Percentiles rank a stretch among this genome's conserved stretches.
Evolutionary conservation across 129 eudicot genomes (phyloP).

Genomic region (Chrysanthemum makinoi): DNA sequence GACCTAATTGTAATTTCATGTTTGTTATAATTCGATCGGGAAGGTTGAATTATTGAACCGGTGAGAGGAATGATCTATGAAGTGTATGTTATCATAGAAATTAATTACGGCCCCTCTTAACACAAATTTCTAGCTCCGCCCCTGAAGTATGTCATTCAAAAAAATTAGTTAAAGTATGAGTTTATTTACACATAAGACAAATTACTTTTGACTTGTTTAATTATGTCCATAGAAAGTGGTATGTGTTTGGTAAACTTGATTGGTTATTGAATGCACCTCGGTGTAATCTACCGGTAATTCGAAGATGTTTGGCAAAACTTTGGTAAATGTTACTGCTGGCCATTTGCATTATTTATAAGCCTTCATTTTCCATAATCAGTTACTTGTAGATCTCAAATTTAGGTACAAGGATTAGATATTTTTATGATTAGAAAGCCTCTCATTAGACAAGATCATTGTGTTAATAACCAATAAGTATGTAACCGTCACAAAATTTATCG

Average conservation of each 20-base stretch:
- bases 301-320: conserved; percentile 15
- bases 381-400: neutral
- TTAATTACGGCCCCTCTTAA: no score
- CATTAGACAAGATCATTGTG: no score
- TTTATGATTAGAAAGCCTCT: neutral
- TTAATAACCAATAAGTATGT: no score
- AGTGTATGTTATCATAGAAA: no score
- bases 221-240: neutral
- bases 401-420: neutral
- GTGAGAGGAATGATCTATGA: no score
- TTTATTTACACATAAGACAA: neutral
- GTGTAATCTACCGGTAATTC: neutral
- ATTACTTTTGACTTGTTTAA: neutral
- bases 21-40: no score
- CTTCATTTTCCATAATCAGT: neutral
- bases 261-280: conserved; percentile 19
- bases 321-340: conserved; percentile 7
- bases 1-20: no score
- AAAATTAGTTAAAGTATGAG: no score
- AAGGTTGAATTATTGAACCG: no score
- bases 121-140: no score
- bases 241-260: conserved; percentile 19
- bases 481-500: no score
- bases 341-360: conserved; percentile 3
- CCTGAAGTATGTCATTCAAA: no score